phyloP scores from a whole-genome alignment of 768 basidiomycete species.

The Tephrocybe rancida region DNA sequence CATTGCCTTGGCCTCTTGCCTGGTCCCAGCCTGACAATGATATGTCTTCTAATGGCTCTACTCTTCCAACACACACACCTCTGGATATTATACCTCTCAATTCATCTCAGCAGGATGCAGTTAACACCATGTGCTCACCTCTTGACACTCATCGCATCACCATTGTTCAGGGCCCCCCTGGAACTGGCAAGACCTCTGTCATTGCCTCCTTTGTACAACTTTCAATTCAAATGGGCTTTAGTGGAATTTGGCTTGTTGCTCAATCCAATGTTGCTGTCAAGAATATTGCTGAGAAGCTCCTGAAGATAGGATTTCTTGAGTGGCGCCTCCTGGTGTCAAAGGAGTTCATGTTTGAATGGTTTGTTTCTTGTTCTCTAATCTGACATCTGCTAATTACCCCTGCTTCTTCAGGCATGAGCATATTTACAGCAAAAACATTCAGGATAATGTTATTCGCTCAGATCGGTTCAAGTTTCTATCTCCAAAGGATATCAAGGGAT shows the following conservation, averaged over 20 bases:
- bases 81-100: constrained; percentile 33
- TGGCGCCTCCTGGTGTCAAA: constrained; percentile 75
- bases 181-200: constrained; percentile 75
- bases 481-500: constrained; percentile 31
- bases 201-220: constrained; percentile 63
- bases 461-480: constrained; percentile 31
- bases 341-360: constrained; percentile 71
- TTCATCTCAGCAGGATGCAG: constrained; percentile 47
- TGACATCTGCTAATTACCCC: constrained; percentile 4
- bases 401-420: constrained; percentile 74
- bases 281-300: constrained; percentile 84
- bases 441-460: constrained; percentile 54
- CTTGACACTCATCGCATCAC: constrained; percentile 37
- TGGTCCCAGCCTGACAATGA: constrained; percentile 26
- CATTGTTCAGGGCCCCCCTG: constrained; percentile 60
- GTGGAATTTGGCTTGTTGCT: constrained; percentile 79
- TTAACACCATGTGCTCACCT: constrained; percentile 48
- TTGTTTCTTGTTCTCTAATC: constrained; percentile 12
- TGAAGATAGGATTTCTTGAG: constrained; percentile 47
- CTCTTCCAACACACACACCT: neutral
- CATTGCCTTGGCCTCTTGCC: constrained; percentile 40
- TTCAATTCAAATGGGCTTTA: constrained; percentile 37
- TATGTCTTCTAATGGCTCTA: neutral
- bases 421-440: constrained; percentile 52
- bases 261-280: constrained; percentile 90